These are phyloP conservation scores for Zangia roseola DNA, from an alignment of 768 basidiomycete species.

Conservation along the genomic window DNA sequence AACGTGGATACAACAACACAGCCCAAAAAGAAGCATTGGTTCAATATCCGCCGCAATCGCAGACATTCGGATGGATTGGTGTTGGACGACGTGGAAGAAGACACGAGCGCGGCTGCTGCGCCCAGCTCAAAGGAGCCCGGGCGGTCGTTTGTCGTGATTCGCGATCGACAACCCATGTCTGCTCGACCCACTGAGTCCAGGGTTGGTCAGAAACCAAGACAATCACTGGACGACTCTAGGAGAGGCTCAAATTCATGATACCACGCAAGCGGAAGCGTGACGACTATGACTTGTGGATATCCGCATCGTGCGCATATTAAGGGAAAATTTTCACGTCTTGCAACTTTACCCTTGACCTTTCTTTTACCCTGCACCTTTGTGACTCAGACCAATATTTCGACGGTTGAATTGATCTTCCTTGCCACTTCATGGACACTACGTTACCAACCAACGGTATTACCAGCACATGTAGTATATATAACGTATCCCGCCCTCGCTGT, in stretches of 20 bases:
- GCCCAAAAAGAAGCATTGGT: constrained; percentile 71
- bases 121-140: constrained; percentile 37
- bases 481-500: constrained; percentile 14
- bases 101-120: constrained; percentile 27
- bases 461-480: constrained; percentile 29
- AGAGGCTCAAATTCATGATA: constrained; percentile 29
- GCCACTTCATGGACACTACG: constrained; percentile 19
- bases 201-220: constrained; percentile 21
- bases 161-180: constrained; percentile 49
- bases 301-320: constrained; percentile 16
- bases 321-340: background rate
- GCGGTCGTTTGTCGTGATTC: constrained; percentile 69
- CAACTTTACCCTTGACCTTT: background rate
- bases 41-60: constrained; percentile 56
- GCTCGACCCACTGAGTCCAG: constrained; percentile 22
- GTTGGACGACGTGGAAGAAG: constrained; percentile 26
- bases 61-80: constrained; percentile 57
- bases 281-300: constrained; percentile 12
- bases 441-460: constrained; percentile 20
- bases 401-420: constrained; percentile 18
- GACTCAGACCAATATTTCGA: constrained; percentile 7
- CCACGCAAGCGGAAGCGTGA: background rate
- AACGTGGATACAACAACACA: constrained; percentile 42
- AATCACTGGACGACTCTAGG: constrained; percentile 31
- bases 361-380: background rate